phyloP scores from a whole-genome alignment of 202 grass and related monocot species.

The Brachypodium distachyon region DNA sequence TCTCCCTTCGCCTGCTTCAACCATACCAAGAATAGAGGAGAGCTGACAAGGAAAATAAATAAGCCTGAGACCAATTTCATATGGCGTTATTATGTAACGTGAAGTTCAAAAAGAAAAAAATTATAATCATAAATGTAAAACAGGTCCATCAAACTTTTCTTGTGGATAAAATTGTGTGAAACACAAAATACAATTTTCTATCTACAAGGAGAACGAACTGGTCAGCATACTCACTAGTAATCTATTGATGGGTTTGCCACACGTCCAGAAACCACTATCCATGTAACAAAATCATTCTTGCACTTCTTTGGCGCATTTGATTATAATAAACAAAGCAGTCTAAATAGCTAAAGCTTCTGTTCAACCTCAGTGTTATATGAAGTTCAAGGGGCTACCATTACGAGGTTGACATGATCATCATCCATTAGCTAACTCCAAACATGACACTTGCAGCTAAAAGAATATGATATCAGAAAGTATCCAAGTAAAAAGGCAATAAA shows the following conservation, averaged over 20 bases:
- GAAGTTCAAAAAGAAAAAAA: neutral
- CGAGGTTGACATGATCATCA: neutral
- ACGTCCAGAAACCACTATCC: neutral
- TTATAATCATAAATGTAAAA: neutral
- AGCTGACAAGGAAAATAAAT: constrained; percentile 42
- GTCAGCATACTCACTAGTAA: neutral
- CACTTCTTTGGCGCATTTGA: neutral
- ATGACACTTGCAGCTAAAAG: neutral
- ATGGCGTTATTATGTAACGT: neutral
- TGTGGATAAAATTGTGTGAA: neutral
- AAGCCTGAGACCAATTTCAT: neutral
- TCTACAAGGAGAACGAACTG: neutral
- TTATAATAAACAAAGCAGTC: neutral
- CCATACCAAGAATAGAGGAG: constrained; percentile 75
- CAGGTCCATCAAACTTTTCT: neutral
- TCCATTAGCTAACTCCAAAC: neutral
- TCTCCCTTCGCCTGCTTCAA: constrained; percentile 57
- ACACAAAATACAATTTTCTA: neutral
- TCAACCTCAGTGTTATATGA: neutral
- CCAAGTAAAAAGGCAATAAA: neutral
- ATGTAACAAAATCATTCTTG: neutral
- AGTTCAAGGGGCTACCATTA: neutral
- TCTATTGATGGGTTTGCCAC: neutral
- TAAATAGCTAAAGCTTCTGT: neutral
- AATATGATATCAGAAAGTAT: neutral